Conservation (phyloP, 495 filamentous ascomycete species). For the Penicillium herquei region DNA sequence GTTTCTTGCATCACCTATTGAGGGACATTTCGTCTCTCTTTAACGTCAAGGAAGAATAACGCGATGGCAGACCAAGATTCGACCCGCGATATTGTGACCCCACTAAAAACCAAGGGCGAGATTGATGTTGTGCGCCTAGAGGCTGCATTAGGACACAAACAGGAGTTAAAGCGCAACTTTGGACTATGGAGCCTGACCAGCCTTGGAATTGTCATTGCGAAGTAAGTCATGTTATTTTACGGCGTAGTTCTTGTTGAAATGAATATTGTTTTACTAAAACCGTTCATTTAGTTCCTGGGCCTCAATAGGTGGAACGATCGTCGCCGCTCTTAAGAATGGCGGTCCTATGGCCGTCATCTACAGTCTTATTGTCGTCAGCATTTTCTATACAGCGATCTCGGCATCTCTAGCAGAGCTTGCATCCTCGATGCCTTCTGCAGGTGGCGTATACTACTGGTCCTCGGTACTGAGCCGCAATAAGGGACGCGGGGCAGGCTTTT, state of each 20-base stretch:
- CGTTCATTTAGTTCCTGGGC: conserved; percentile 37
- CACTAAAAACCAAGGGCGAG: conserved; percentile 15
- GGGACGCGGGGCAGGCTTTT: conserved; percentile 64
- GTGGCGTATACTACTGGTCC: conserved; percentile 84
- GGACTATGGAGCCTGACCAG: conserved; percentile 44
- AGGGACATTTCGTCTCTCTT: too few relatives aligned
- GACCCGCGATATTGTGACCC: conserved; percentile 9
- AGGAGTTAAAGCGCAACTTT: conserved; percentile 40
- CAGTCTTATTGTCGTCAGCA: conserved; percentile 37
- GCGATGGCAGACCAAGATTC: conserved; percentile 1
- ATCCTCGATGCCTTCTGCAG: conserved; percentile 73
- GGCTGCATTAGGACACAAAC: conserved; percentile 44
- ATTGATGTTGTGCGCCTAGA: conserved; percentile 43
- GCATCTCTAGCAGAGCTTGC: conserved; percentile 62
- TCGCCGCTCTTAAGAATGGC: conserved; percentile 44
- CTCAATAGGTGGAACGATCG: conserved; percentile 43
- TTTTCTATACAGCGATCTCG: conserved; percentile 44
- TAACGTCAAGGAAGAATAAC: too few relatives aligned
- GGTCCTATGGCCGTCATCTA: conserved; percentile 46
- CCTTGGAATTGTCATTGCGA: conserved; percentile 46
- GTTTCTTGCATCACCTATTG: neutral
- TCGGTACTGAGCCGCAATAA: conserved; percentile 63
- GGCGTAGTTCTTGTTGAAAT: neutral
- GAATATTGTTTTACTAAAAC: neutral
- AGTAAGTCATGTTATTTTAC: conserved; percentile 27